Base-by-base conservation (phyloP, 1,284 basidiomycete species). In the Pyrrhoderma noxium region DNA sequence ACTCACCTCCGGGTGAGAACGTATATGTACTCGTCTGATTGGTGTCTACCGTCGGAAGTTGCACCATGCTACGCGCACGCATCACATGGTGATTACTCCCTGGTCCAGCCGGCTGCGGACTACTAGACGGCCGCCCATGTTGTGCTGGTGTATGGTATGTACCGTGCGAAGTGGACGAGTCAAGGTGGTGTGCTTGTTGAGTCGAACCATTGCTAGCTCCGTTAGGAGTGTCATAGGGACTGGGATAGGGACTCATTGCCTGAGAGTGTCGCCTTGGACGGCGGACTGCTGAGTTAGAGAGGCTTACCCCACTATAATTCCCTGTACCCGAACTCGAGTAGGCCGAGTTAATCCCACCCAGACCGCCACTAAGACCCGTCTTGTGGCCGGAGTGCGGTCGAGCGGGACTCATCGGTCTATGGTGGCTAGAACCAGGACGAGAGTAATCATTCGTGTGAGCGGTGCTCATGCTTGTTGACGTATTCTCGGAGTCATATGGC, bases 191-290 rank as follows among this genome's bases (percentile, higher is more conserved):
- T 61, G 60, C 80, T 31, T 31, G 27, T 11, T 31, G 27, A 5
- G 27, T 11, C 73, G 75, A 45, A 80, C 79, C 25, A 50, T 76
- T 71, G 27, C 27, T 31, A 11, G 27, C 27, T 11, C 27, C 27
- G 27, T 31, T 31, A 31, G 27, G 27, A 47, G 82, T 76, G 53
- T 82, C 80, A 66, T 89, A 89, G 43, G 85, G 85, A 54, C 77
- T 81, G 8, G 86, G 87, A 64, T 89, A 89, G 9, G 87, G 87
- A 58, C 80, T 84, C 74, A 88, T 81, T 0, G 85, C 87, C 63
- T 89, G 87, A 61, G 84, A 86, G 67, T 89, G 87, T 51, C 86
- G 75, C 39, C 86, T 73, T 44, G 74, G 74, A 35, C 86, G 74
- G 27, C 85, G 77, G 27, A 89, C 49, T 27, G 48, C 53, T 36